Percentiles rank a stretch among this genome's conserved stretches.
phyloP scores from a whole-genome alignment of 108 stramenopile genomes.

The Pseudonitzschia delicatissima region DNA sequence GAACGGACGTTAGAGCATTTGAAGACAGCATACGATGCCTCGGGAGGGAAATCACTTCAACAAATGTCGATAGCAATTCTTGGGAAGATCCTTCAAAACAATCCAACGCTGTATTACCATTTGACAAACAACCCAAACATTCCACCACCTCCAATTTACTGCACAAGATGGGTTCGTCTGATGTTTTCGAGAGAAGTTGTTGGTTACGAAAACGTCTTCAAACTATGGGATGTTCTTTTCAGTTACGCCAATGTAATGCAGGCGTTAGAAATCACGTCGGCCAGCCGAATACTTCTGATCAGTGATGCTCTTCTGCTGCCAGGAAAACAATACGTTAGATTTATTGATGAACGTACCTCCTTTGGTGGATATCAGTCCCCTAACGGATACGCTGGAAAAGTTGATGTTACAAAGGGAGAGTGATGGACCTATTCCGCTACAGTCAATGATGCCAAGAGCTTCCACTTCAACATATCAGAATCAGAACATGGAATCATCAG shows the following conservation, averaged over 20 bases:
- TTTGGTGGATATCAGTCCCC: constrained; percentile 37
- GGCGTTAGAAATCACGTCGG: constrained; percentile 64
- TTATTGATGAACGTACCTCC: constrained; percentile 72
- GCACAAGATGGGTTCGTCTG: constrained; percentile 73
- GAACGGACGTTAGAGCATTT: constrained; percentile 55
- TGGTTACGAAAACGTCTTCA: constrained; percentile 42
- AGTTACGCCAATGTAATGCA: constrained; percentile 44
- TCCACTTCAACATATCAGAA: not conserved
- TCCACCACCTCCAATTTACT: constrained; percentile 50
- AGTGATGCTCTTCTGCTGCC: constrained; percentile 45
- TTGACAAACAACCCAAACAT: constrained; percentile 38
- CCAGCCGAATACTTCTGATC: constrained; percentile 59
- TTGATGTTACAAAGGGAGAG: constrained; percentile 42
- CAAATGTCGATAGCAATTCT: constrained; percentile 59
- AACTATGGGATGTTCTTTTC: constrained; percentile 55
- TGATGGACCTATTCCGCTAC: constrained; percentile 13
- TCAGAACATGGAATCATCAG: not conserved
- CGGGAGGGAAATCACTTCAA: constrained; percentile 31
- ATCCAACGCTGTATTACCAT: constrained; percentile 43
- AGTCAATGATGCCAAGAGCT: not conserved
- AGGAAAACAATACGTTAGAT: constrained; percentile 41
- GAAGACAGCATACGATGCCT: constrained; percentile 62
- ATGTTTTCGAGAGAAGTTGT: constrained; percentile 71
- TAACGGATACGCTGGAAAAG: constrained; percentile 37
- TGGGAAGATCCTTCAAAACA: constrained; percentile 53